Base-by-base conservation (phyloP, 495 filamentous ascomycete species). In the Talaromyces liani region DNA sequence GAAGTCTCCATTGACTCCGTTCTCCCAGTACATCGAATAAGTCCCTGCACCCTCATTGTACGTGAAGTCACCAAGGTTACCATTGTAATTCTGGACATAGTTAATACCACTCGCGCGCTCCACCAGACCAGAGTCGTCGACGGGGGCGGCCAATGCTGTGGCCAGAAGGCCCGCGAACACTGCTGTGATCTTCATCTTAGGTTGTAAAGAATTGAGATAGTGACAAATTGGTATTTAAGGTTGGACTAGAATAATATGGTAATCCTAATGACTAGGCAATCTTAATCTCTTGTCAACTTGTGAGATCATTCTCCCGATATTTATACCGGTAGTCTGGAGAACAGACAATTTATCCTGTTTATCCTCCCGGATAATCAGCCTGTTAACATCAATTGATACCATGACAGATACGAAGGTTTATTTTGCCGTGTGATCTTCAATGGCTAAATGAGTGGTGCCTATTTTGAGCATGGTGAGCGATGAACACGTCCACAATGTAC, bases 1-100 rank as follows among this genome's bases (percentile, higher is more conserved):
- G 63, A 85, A 87, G 73, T 86, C 84, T 56, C 82, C 83, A 60
- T 74, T 74, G 64, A 51, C 47, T n/a, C 47, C 47, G 20, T 51
- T 4, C n/a, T n/a, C 20, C 47, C 47, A 51, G 47, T 51, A 51
- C 47, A 51, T 51, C 6, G 47, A 51, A 51, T 51, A 51, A n/a
- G 16, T 22, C 12, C 47, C 47, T 18, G 47, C 20, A 51, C n/a
- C 20, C 47, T 51, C 47, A 12, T 51, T 51, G 47, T 51, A 51
- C n/a, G 47, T 18, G 20, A 51, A 51, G 47, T 4, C 16, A n/a
- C 47, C 47, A 22, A 51, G 47, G 20, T 51, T 51, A 10, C 47
- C 20, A 12, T 51, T 51, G 47, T 51, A 51, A 22, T 51, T 51
- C 47, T 51, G 47, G 47, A 51, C 47, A 10, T 51, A 51, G 16